Percentiles rank a stretch among this genome's conserved stretches.
Evolutionary conservation across 805 yeast species (phyloP).

Genomic region (Tetrapisispora taiwanensis): DNA sequence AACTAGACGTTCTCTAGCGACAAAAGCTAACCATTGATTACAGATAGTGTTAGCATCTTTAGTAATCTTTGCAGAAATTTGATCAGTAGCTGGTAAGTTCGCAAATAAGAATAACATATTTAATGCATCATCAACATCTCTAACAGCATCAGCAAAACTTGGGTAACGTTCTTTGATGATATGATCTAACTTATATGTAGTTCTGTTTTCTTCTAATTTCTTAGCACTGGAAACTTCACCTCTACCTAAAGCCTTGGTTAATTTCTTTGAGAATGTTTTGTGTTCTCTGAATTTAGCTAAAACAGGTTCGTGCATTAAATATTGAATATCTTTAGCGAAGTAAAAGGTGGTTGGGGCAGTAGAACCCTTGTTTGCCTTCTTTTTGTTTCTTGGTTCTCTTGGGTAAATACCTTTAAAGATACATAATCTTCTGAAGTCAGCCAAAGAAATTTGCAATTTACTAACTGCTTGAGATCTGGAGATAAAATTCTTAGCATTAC

Average conservation of each 20-base stretch:
- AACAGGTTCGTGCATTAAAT: slow-evolving; percentile 89
- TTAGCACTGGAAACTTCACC: slow-evolving; percentile 88
- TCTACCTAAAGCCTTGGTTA: slow-evolving; percentile 80
- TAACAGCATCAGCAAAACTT: slow-evolving; percentile 78
- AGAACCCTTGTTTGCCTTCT: slow-evolving; percentile 96
- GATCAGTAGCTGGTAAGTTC: slow-evolving; percentile 87
- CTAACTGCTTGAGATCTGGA: slow-evolving; percentile 92
- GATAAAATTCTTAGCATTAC: slow-evolving; percentile 85
- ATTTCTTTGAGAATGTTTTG: slow-evolving; percentile 84
- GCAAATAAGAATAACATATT: slow-evolving; percentile 91
- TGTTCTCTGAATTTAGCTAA: slow-evolving; percentile 87
- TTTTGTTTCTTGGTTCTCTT: slow-evolving; percentile 89
- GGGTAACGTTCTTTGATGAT: slow-evolving; percentile 94
- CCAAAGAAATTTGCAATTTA: slow-evolving; percentile 83
- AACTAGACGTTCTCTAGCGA: slow-evolving; percentile 72
- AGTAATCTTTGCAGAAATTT: slow-evolving; percentile 70
- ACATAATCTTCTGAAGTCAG: slow-evolving; percentile 94
- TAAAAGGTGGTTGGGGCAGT: slow-evolving; percentile 93
- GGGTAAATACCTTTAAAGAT: slow-evolving; percentile 97
- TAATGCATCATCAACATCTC: slow-evolving; percentile 92
- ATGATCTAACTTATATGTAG: slow-evolving; percentile 71
- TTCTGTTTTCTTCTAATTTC: slow-evolving; percentile 62
- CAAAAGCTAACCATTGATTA: slow-evolving; percentile 91
- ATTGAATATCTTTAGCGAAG: slow-evolving; percentile 88
- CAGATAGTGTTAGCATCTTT: slow-evolving; percentile 78